phyloP scores from a whole-genome alignment of 164 flowering plant genomes.

The Magnolia kwangsiensis region DNA sequence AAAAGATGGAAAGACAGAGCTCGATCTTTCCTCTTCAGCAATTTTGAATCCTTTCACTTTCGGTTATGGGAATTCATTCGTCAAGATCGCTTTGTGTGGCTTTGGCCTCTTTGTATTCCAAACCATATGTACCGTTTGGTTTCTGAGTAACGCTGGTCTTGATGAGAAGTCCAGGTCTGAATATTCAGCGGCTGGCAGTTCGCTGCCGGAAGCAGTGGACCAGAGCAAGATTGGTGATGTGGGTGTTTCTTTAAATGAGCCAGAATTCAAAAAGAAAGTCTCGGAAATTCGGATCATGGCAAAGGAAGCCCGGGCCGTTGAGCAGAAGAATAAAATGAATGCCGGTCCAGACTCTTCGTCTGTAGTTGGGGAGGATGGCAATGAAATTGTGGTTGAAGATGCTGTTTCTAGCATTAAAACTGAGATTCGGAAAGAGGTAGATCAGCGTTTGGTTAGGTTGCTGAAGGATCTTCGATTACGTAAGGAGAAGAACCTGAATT shows the following conservation, averaged over 20 bases:
- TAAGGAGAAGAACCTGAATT: neutral
- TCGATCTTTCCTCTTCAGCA: neutral
- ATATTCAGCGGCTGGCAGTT: neutral
- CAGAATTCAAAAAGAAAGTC: slow-evolving; percentile 43
- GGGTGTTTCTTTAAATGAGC: slow-evolving; percentile 23
- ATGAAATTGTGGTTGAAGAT: slow-evolving; percentile 15
- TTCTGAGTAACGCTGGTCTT: slow-evolving; percentile 25
- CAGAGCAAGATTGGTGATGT: neutral
- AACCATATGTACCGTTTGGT: slow-evolving; percentile 54
- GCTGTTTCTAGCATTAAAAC: slow-evolving; percentile 18
- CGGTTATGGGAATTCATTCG: slow-evolving; percentile 17
- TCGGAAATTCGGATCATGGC: slow-evolving; percentile 68
- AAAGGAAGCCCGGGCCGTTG: slow-evolving; percentile 56
- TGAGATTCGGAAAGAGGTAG: slow-evolving; percentile 55
- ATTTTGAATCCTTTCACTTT: neutral
- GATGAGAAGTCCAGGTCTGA: slow-evolving; percentile 12
- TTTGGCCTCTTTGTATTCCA: slow-evolving; percentile 60
- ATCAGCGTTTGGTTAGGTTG: slow-evolving; percentile 40
- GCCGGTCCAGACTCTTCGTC: slow-evolving; percentile 2
- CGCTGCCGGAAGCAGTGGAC: neutral
- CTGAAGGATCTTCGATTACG: slow-evolving; percentile 32
- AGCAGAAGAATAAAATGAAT: slow-evolving; percentile 29
- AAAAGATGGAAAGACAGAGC: neutral
- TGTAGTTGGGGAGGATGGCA: slow-evolving; percentile 17
- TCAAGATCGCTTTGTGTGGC: slow-evolving; percentile 32